phyloP scores from a whole-genome alignment of 306 rosid species.

The Ceratonia siliqua region DNA sequence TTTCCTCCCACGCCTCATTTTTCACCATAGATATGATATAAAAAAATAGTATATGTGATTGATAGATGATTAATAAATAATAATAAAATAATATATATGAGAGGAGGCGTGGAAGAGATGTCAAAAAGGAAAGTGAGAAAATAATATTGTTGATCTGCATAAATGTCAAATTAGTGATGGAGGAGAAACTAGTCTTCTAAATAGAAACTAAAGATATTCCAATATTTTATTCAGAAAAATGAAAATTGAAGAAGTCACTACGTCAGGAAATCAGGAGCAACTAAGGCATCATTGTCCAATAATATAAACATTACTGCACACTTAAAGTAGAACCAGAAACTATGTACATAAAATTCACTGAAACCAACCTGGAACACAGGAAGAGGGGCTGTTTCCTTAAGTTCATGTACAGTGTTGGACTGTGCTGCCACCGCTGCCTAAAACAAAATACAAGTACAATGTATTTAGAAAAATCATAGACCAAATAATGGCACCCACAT shows the following conservation, averaged over 20 bases:
- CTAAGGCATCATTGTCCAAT: not conserved
- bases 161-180: constrained; percentile 21
- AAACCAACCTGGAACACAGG: constrained; percentile 62
- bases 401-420: constrained; percentile 56
- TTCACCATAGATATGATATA: too few relatives aligned
- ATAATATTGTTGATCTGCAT: too few relatives aligned
- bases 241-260: not conserved
- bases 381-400: constrained; percentile 62
- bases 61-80: too few relatives aligned
- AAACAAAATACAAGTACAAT: constrained; percentile 39
- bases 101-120: too few relatives aligned
- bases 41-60: too few relatives aligned
- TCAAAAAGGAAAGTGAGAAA: too few relatives aligned
- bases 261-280: constrained; percentile 18
- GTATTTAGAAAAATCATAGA: constrained; percentile 23
- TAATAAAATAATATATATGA: too few relatives aligned
- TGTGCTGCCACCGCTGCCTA: constrained; percentile 82
- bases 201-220: not conserved
- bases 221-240: constrained; percentile 3
- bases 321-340: constrained; percentile 15
- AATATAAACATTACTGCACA: constrained; percentile 1
- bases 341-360: not conserved
- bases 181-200: constrained; percentile 15
- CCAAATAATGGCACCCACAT: not conserved
- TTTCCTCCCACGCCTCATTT: too few relatives aligned